These are phyloP conservation scores for Colletotrichum sp. DNA, from an alignment of 2,329 filamentous ascomycete genomes.

Conservation along the genomic window DNA sequence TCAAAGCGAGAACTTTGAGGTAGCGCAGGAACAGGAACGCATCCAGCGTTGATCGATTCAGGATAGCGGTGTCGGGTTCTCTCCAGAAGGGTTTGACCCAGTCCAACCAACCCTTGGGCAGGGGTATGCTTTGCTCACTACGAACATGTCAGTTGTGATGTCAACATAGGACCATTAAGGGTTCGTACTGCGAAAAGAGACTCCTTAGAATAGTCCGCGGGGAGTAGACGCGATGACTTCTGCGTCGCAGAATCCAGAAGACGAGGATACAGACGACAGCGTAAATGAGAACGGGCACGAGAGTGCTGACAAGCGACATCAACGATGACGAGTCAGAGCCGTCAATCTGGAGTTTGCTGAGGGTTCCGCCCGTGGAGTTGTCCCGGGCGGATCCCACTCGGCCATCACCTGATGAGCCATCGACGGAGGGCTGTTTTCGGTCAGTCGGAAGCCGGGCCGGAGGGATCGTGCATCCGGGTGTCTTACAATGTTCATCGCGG, in stretches of 20 bases:
- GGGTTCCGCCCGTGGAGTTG: conserved; percentile 41
- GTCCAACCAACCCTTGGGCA: conserved; percentile 67
- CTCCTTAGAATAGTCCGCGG: conserved; percentile 58
- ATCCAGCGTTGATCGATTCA: conserved; percentile 92
- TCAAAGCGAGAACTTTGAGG: conserved; percentile 65
- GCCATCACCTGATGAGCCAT: conserved; percentile 33
- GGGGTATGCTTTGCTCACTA: conserved; percentile 24
- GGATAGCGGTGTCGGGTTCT: conserved; percentile 76
- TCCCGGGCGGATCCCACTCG: conserved; percentile 49
- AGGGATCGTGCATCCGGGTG: background rate
- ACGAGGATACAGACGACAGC: conserved; percentile 53
- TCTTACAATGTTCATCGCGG: background rate
- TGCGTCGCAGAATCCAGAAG: conserved; percentile 55
- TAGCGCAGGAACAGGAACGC: conserved; percentile 89
- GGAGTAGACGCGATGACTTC: conserved; percentile 58
- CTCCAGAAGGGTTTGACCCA: conserved; percentile 73
- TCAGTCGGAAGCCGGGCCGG: background rate
- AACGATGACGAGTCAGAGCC: conserved; percentile 46
- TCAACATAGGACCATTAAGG: background rate
- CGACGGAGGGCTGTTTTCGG: background rate
- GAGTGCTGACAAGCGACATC: conserved; percentile 50
- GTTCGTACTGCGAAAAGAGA: conserved; percentile 51
- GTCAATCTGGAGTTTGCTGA: conserved; percentile 35
- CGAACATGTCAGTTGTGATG: background rate
- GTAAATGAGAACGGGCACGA: conserved; percentile 57